phyloP scores from a whole-genome alignment of 75 land plant genomes.

The Pseudotsuga menziesii region DNA sequence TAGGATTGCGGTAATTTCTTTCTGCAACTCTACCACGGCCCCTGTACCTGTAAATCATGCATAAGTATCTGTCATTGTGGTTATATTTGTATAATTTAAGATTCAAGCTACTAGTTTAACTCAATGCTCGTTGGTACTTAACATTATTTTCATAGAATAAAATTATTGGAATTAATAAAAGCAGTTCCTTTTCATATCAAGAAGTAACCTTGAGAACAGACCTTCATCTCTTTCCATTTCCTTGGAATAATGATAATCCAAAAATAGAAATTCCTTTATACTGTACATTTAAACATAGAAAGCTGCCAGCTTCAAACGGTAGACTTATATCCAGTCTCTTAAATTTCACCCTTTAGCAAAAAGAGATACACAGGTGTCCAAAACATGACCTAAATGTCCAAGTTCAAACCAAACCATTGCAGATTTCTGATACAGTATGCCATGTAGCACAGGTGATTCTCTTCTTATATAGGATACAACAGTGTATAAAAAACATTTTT shows the following conservation, averaged over 20 bases:
- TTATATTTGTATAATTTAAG: background rate
- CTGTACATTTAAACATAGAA: too few relatives aligned
- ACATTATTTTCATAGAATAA: background rate
- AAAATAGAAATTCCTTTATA: too few relatives aligned
- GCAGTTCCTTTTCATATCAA: background rate
- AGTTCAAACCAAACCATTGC: background rate
- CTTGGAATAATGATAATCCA: background rate
- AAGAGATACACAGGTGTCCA: background rate
- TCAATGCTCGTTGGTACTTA: background rate
- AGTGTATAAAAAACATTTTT: too few relatives aligned
- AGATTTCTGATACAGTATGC: background rate
- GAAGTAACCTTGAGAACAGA: background rate
- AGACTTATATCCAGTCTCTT: too few relatives aligned
- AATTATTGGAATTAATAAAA: background rate
- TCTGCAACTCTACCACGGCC: constrained; percentile 24
- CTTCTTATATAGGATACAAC: too few relatives aligned
- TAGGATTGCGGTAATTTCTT: constrained; percentile 15
- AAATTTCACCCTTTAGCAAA: background rate
- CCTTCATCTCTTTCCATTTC: background rate
- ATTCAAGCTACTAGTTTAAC: background rate
- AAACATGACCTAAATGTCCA: background rate
- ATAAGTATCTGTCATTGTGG: background rate
- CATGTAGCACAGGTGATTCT: background rate
- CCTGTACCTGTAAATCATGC: constrained; percentile 14
- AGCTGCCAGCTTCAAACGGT: too few relatives aligned